phyloP scores from a whole-genome alignment of 108 stramenopile genomes.

The Nitzschia inconspicua region DNA sequence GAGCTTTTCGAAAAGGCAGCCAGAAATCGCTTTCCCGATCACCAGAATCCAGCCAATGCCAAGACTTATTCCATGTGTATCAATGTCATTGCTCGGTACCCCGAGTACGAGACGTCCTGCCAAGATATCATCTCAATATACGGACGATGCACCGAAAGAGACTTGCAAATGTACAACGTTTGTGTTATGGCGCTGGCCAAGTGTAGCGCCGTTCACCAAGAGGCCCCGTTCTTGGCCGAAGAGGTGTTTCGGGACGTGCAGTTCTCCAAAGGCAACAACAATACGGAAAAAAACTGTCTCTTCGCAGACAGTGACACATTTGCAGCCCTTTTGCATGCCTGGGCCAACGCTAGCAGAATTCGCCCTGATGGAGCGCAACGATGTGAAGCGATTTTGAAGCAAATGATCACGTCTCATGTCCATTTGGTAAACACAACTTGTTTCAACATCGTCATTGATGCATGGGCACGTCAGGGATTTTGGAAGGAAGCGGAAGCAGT shows the following conservation, averaged over 20 bases:
- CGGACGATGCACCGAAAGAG: background rate
- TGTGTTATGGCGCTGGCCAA: constrained; percentile 10
- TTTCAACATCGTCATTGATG: constrained; percentile 24
- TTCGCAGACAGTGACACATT: background rate
- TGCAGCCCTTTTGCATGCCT: constrained; percentile 7
- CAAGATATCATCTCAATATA: background rate
- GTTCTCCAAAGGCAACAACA: background rate
- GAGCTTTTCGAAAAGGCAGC: too few relatives aligned
- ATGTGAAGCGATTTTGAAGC: constrained; percentile 6
- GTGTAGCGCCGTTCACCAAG: constrained; percentile 1
- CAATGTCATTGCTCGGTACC: constrained; percentile 3
- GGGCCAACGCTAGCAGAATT: background rate
- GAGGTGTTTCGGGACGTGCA: background rate
- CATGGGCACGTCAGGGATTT: constrained; percentile 7
- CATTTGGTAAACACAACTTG: background rate
- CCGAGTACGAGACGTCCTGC: background rate
- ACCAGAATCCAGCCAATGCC: background rate
- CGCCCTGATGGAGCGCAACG: background rate
- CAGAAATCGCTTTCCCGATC: too few relatives aligned
- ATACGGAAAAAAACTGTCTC: background rate
- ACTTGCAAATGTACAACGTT: constrained; percentile 13
- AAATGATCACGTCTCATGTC: constrained; percentile 1
- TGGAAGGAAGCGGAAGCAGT: constrained; percentile 13
- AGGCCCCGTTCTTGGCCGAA: constrained; percentile 7
- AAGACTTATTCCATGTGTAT: constrained; percentile 21